These are phyloP conservation scores for Termitomyces sp. DNA, from an alignment of 768 basidiomycete species.

Conservation along the genomic window DNA sequence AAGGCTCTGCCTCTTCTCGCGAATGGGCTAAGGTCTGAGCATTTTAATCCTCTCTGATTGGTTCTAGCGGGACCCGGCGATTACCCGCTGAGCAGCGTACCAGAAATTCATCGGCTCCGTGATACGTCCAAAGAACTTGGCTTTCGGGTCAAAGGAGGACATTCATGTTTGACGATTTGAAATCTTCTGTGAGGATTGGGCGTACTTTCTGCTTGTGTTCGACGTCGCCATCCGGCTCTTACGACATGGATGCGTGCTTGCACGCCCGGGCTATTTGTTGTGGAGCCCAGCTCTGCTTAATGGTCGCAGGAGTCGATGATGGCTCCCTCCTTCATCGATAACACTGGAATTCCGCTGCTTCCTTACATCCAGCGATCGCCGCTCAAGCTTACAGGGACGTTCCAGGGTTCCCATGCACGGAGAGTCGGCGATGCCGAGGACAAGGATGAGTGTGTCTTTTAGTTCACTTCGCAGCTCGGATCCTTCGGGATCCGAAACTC, in stretches of 20 bases:
- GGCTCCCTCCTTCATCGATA: background rate
- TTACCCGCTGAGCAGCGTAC: constrained; percentile 21
- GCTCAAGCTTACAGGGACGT: too few relatives aligned
- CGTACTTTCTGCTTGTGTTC: background rate
- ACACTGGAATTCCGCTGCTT: background rate
- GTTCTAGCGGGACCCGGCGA: constrained; percentile 22
- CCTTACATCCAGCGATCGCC: too few relatives aligned
- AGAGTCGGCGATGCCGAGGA: constrained; percentile 1
- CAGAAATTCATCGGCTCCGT: constrained; percentile 20
- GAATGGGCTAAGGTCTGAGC: constrained; percentile 36
- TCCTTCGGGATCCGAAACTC: constrained; percentile 22
- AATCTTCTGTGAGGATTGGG: constrained; percentile 26
- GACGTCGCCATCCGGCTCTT: background rate
- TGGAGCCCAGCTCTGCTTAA: background rate
- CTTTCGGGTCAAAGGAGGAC: constrained; percentile 13
- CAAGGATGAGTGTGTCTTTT: constrained; percentile 32
- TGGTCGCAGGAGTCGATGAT: background rate
- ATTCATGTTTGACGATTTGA: constrained; percentile 6
- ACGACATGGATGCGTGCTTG: background rate
- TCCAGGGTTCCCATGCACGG: background rate
- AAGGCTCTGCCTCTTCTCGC: constrained; percentile 28
- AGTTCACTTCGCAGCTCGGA: constrained; percentile 64
- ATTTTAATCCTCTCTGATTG: constrained; percentile 22
- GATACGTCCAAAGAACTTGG: constrained; percentile 10
- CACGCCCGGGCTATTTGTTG: background rate